Evolutionary conservation across 2,329 filamentous ascomycete genomes (phyloP).

Genomic region (Anisogramma anomala): DNA sequence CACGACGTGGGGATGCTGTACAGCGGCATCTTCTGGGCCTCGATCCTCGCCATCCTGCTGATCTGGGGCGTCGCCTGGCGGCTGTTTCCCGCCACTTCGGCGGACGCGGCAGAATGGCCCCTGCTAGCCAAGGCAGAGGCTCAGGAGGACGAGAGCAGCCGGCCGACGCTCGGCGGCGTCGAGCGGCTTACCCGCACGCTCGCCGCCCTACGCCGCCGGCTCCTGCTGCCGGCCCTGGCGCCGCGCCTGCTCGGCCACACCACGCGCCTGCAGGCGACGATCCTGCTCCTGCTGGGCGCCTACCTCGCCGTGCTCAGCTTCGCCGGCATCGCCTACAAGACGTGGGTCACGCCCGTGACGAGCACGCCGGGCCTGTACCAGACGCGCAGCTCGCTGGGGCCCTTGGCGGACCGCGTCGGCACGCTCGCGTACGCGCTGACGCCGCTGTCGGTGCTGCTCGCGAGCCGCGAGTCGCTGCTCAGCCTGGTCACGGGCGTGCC

Average conservation of each 20-base stretch:
- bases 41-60: conserved; percentile 32
- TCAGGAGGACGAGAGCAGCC: neutral
- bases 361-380: conserved; percentile 43
- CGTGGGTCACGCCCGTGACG: conserved; percentile 59
- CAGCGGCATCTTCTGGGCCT: conserved; percentile 38
- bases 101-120: neutral
- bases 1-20: conserved; percentile 41
- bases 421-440: conserved; percentile 63
- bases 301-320: conserved; percentile 62
- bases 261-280: conserved; percentile 54
- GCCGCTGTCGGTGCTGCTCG: conserved; percentile 55
- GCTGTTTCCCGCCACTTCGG: neutral
- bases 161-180: neutral
- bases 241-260: conserved; percentile 52
- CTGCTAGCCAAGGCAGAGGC: neutral
- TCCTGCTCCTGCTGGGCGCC: conserved; percentile 43
- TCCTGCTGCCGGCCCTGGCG: conserved; percentile 50
- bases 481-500: conserved; percentile 60
- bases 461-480: conserved; percentile 58
- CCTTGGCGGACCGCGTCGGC: conserved; percentile 58
- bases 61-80: conserved; percentile 29
- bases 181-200: conserved; percentile 10
- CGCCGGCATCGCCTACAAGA: conserved; percentile 55
- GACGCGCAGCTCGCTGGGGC: conserved; percentile 53
- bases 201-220: conserved; percentile 27